Evolutionary conservation across 1,284 basidiomycete genomes (phyloP), one percentile per base, ranked within the genome.

Genomic region (Cryptococcus wingfieldii): DNA sequence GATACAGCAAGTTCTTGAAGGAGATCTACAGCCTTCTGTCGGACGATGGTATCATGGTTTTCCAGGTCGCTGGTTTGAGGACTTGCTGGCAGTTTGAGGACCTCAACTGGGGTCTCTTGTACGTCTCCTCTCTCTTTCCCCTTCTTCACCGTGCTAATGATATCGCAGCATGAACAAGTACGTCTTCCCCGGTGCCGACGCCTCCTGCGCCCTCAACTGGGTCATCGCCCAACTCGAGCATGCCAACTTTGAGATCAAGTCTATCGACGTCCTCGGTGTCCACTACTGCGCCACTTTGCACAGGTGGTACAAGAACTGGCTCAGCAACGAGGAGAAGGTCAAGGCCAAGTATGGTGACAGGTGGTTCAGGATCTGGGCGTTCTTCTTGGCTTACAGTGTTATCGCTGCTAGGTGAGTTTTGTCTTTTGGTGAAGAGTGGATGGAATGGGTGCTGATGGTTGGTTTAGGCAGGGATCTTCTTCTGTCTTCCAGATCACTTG

Each of bases 1-100:
- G 92, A 59, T 99, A 99, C 77, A 83, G 83, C 47, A 78, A 86
- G 44, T 99, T 96, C 85, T 82, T 98, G 65, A 81, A 81, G 37
- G 90, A 98, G 76, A 85, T 99, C 56, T 97, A 98, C 77, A 84
- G 95, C 69, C 82, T 98, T 31, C 82, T 99, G 59, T 88, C 93
- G 62, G 95, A 99, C 77, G 89, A 98, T 66, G 95, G 95, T 51
- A 83, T 88, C 62, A 89, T 98, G 69, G 88, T 98, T 54, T 85
- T 96, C 80, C 96, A 99, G 79, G 95, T 99, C 27, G 90, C 95
- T 52, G 95, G 95, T 64, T 81, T 98, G 64, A 87, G 95, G 46
- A 92, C 92, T 8, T 77, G 82, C 43, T 98, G 95, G 96, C 96
- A 98, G 76, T 98, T 88, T 67, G 95, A 98, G 80, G 95, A 98